phyloP scores from a whole-genome alignment of 176 grass and related monocot species.

The Paspalum vaginatum region DNA sequence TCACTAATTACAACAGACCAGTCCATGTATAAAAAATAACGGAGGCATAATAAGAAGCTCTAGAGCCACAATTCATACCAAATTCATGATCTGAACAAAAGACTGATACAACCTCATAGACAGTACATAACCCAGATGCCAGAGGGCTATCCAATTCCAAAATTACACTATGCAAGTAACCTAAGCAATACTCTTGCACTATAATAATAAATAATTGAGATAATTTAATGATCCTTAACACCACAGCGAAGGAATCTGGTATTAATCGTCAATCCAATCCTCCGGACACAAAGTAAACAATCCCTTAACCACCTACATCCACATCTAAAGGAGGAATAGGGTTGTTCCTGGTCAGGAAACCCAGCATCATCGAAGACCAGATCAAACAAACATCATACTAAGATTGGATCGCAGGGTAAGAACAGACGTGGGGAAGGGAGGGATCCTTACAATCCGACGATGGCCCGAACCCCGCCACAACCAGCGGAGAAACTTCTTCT shows the following conservation, averaged over 20 bases:
- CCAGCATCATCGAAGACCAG: not conserved
- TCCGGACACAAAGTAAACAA: not conserved
- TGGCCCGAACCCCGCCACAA: not conserved
- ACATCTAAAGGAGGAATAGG: not conserved
- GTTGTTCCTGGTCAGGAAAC: not conserved
- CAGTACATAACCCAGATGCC: not conserved
- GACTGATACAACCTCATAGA: not conserved
- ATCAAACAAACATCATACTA: not conserved
- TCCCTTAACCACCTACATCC: not conserved
- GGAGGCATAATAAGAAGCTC: not conserved
- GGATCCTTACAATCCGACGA: slow-evolving; percentile 42
- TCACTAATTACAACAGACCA: not conserved
- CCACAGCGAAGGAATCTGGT: not conserved
- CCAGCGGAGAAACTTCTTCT: not conserved
- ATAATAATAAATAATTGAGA: not conserved
- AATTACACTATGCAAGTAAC: not conserved
- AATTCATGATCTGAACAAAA: not conserved
- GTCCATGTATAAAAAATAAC: not conserved
- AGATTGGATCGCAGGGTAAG: not conserved
- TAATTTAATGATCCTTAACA: not conserved
- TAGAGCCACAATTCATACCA: not conserved
- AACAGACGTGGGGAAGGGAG: not conserved
- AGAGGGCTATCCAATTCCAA: not conserved
- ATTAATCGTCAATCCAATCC: not conserved
- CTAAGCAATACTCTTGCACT: not conserved